phyloP scores from a whole-genome alignment of 495 filamentous ascomycete species.

The Aspergillus egyptiacus region DNA sequence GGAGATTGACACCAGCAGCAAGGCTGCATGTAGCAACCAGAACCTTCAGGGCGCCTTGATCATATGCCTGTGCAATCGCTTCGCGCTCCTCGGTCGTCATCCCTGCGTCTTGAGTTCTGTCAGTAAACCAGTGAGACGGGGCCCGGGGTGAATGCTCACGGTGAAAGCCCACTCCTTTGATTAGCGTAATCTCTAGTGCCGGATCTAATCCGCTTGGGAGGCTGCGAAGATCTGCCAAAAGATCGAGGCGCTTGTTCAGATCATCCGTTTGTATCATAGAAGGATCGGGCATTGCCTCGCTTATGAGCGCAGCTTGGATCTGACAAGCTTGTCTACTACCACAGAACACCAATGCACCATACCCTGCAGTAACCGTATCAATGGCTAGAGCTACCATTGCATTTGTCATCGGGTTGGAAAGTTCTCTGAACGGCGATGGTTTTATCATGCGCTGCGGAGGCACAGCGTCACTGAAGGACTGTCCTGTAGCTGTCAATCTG shows the following conservation, averaged over 20 bases:
- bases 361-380: conserved; percentile 60
- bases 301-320: conserved; percentile 56
- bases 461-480: conserved; percentile 30
- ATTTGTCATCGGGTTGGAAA: conserved; percentile 60
- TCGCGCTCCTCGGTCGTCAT: conserved; percentile 78
- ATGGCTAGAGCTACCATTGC: conserved; percentile 62
- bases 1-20: conserved; percentile 78
- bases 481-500: conserved; percentile 40
- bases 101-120: conserved; percentile 52
- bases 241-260: conserved; percentile 55
- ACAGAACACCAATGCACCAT: conserved; percentile 72
- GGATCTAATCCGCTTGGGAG: conserved; percentile 62
- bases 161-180: conserved; percentile 69
- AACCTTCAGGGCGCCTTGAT: conserved; percentile 61
- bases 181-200: conserved; percentile 57
- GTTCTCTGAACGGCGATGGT: conserved; percentile 51
- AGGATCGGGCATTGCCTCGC: conserved; percentile 51
- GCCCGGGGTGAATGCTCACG: conserved; percentile 42
- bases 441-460: conserved; percentile 47
- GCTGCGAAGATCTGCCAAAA: conserved; percentile 63
- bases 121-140: not conserved
- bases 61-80: conserved; percentile 65
- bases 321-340: conserved; percentile 63
- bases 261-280: conserved; percentile 40
- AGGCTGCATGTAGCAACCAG: conserved; percentile 79